Conservation (phyloP, 306 rosid species). For the Castanea crenata region DNA sequence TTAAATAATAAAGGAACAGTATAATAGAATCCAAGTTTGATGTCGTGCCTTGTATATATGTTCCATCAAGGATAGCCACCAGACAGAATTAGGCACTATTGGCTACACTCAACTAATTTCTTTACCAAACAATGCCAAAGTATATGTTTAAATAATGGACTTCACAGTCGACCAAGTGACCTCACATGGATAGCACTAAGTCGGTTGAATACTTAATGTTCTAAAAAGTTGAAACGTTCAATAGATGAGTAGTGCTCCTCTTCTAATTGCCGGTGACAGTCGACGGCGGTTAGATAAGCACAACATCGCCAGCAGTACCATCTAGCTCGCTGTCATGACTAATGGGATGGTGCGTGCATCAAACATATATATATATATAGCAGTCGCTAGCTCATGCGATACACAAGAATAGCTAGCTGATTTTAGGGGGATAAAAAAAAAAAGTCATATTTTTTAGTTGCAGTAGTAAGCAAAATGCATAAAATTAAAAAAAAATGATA, state of each 20-base stretch:
- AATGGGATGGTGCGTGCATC: no score
- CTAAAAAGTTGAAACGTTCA: neutral
- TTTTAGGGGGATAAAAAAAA: no score
- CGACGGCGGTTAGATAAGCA: no score
- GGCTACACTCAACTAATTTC: neutral
- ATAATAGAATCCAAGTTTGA: neutral
- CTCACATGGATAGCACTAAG: neutral
- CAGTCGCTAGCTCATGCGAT: no score
- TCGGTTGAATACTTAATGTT: neutral
- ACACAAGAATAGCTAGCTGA: no score
- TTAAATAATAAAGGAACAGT: neutral
- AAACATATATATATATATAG: no score
- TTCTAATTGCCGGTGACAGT: neutral
- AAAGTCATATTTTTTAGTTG: no score
- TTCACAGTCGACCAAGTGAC: neutral
- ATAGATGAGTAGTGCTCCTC: neutral
- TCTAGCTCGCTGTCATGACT: no score
- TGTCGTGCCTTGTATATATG: neutral
- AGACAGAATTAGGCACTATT: neutral
- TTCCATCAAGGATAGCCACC: neutral
- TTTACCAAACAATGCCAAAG: neutral
- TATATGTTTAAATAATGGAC: neutral
- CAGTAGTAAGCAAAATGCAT: no score
- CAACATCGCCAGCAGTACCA: no score
- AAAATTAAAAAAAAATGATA: no score